A percentile compares a stretch with the other conserved stretches of the same genome.
Evolutionary conservation across 2,329 filamentous ascomycete genomes (phyloP).

Genomic region (Colletotrichum sublineola): DNA sequence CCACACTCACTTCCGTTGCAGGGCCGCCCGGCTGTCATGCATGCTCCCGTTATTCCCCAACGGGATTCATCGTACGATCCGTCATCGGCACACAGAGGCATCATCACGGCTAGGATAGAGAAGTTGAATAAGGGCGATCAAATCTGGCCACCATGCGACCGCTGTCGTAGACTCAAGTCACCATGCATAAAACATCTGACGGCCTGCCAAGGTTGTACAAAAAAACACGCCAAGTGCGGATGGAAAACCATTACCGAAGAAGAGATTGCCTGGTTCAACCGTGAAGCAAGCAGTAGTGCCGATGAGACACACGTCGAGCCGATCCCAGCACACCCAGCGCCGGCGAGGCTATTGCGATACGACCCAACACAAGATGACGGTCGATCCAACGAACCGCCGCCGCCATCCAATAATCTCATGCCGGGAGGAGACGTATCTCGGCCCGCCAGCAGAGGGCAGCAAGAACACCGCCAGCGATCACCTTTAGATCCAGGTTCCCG

Average conservation of each 20-base stretch:
- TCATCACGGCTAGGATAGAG: slow-evolving; percentile 83
- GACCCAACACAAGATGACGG: slow-evolving; percentile 40
- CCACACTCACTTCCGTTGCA: slow-evolving; percentile 45
- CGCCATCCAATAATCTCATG: slow-evolving; percentile 19
- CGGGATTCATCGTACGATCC: slow-evolving; percentile 47
- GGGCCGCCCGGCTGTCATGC: slow-evolving; percentile 47
- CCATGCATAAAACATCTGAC: slow-evolving; percentile 89
- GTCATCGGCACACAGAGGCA: slow-evolving; percentile 55
- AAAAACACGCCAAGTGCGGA: slow-evolving; percentile 89
- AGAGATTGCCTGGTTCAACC: slow-evolving; percentile 63
- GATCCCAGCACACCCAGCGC: slow-evolving; percentile 43
- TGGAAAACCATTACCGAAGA: slow-evolving; percentile 86
- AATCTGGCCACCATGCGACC: slow-evolving; percentile 86
- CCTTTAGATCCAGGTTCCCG: slow-evolving; percentile 35
- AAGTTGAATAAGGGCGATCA: slow-evolving; percentile 78
- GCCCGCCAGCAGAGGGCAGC: slow-evolving; percentile 37
- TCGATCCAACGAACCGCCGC: slow-evolving; percentile 28
- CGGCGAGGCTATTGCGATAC: slow-evolving; percentile 41
- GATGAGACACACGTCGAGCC: slow-evolving; percentile 49
- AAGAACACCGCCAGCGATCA: slow-evolving; percentile 33
- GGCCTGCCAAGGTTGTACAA: slow-evolving; percentile 88
- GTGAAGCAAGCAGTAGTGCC: slow-evolving; percentile 47
- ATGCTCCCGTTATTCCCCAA: slow-evolving; percentile 48
- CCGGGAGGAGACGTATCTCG: slow-evolving; percentile 38
- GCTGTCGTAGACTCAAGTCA: slow-evolving; percentile 83